Evolutionary conservation across 1,139 yeast genomes (phyloP).

Genomic region (Blastobotrys raffinosifermentans): DNA sequence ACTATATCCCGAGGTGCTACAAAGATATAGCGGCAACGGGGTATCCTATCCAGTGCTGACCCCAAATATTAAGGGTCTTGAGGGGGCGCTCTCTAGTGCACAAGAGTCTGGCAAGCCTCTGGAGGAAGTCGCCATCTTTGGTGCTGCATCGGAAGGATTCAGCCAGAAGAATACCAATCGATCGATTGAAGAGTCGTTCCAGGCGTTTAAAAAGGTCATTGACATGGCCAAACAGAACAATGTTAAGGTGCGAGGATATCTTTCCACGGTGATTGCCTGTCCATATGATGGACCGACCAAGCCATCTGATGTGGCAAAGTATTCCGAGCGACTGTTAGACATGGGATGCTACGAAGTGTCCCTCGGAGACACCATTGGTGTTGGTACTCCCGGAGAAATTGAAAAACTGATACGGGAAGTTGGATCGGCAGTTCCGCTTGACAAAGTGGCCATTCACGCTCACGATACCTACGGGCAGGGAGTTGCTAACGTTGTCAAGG

Average conservation of each 20-base stretch:
- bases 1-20: slow-evolving; percentile 19
- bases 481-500: slow-evolving; percentile 32
- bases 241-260: slow-evolving; percentile 30
- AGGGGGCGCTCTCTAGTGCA: slow-evolving; percentile 26
- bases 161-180: slow-evolving; percentile 31
- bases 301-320: slow-evolving; percentile 28
- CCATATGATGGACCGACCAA: slow-evolving; percentile 34
- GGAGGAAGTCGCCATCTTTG: slow-evolving; percentile 33
- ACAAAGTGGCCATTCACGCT: slow-evolving; percentile 33
- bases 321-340: slow-evolving; percentile 27
- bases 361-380: slow-evolving; percentile 36
- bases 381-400: slow-evolving; percentile 31
- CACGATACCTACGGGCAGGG: slow-evolving; percentile 37
- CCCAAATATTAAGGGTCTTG: slow-evolving; percentile 32
- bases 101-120: slow-evolving; percentile 16
- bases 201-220: slow-evolving; percentile 26
- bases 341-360: slow-evolving; percentile 36
- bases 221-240: slow-evolving; percentile 23
- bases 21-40: slow-evolving; percentile 19
- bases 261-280: slow-evolving; percentile 34
- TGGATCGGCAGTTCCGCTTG: slow-evolving; percentile 23
- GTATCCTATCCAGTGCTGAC: slow-evolving; percentile 30
- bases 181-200: slow-evolving; percentile 27
- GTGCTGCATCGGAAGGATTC: slow-evolving; percentile 34
- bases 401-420: slow-evolving; percentile 26